Conservation (phyloP, 768 basidiomycete species). For the Daedaleopsis nitida region DNA sequence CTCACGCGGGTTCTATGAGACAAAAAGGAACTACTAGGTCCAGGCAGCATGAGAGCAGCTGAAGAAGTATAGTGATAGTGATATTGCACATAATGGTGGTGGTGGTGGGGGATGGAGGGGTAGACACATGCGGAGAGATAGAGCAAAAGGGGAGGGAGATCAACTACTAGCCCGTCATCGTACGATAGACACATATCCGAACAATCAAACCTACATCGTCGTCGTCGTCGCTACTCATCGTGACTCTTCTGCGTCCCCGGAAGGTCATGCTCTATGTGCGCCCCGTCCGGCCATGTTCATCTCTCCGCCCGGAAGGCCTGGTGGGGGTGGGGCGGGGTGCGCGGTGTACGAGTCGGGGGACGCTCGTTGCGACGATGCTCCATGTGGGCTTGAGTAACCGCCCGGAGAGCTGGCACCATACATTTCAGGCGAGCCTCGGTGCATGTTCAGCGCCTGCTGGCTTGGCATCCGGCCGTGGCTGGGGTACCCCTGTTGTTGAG, state of each 20-base stretch:
- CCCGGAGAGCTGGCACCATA: neutral
- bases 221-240: neutral
- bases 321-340: slow-evolving; percentile 24
- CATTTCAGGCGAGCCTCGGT: slow-evolving; percentile 13
- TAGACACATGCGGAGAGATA: neutral
- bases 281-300: slow-evolving; percentile 36
- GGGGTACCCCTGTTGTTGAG: slow-evolving; percentile 1
- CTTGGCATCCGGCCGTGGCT: slow-evolving; percentile 3
- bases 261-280: slow-evolving; percentile 23
- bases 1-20: neutral
- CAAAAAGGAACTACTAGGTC: neutral
- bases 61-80: neutral
- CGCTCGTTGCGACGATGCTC: neutral
- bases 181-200: slow-evolving; percentile 1
- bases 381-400: slow-evolving; percentile 7
- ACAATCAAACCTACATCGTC: slow-evolving; percentile 9
- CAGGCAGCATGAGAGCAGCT: neutral
- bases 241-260: neutral
- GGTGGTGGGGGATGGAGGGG: neutral
- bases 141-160: neutral
- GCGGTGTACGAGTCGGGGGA: slow-evolving; percentile 19
- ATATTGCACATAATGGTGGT: slow-evolving; percentile 11
- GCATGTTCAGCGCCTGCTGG: slow-evolving; percentile 2
- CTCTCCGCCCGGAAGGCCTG: slow-evolving; percentile 17
- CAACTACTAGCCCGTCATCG: slow-evolving; percentile 3